phyloP scores from a whole-genome alignment of 257 asterid species.

The Solanum rostratum region DNA sequence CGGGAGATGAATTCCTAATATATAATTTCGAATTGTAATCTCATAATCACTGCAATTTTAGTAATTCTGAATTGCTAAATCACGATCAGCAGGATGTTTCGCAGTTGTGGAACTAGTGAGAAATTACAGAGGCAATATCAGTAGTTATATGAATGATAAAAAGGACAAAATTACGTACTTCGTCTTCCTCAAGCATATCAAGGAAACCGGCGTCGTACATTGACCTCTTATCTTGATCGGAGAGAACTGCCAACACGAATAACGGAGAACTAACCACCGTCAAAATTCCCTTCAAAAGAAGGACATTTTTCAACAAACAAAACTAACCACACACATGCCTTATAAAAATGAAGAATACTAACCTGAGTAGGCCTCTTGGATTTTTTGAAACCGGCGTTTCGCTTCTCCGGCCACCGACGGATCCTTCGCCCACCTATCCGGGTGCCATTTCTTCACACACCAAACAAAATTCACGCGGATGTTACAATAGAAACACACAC shows the following conservation, averaged over 20 bases:
- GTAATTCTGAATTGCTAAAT: background rate
- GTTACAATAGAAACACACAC: background rate
- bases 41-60: background rate
- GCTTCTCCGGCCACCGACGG: conserved; percentile 69
- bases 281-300: conserved; percentile 1
- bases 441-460: conserved; percentile 60
- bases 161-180: conserved; percentile 31
- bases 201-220: conserved; percentile 90
- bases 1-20: background rate
- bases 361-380: conserved; percentile 79
- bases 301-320: background rate
- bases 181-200: conserved; percentile 73
- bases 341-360: background rate
- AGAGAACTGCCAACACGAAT: conserved; percentile 43
- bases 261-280: background rate
- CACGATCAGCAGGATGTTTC: background rate
- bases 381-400: conserved; percentile 58
- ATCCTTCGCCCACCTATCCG: conserved; percentile 62
- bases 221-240: conserved; percentile 78
- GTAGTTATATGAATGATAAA: background rate
- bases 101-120: background rate
- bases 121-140: background rate
- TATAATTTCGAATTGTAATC: background rate
- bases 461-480: background rate
- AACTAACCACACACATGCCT: background rate